A percentile compares a stretch with the other conserved stretches of the same genome.
Conservation (phyloP, 352 stramenopile species). For the Globisporangium acanthophoron region DNA sequence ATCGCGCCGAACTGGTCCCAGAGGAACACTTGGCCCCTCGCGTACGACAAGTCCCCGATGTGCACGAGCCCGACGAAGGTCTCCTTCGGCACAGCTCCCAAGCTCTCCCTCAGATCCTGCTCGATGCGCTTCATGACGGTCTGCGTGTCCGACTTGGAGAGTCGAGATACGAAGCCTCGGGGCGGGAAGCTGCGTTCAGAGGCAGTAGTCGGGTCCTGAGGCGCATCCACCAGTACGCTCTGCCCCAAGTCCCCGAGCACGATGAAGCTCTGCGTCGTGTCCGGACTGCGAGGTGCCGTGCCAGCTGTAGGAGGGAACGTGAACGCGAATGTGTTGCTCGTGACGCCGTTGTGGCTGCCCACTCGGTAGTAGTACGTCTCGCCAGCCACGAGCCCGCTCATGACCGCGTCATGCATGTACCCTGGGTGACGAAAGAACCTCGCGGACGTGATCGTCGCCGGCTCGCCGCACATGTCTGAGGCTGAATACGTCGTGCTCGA, state of each 20-base stretch:
- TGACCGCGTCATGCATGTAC: conserved; percentile 26
- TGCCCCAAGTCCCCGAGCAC: conserved; percentile 29
- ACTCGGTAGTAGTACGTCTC: conserved; percentile 29
- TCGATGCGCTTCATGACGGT: neutral
- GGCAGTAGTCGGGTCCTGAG: neutral
- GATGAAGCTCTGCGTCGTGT: conserved; percentile 17
- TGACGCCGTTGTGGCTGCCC: conserved; percentile 28
- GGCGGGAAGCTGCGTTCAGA: neutral
- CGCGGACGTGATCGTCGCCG: conserved; percentile 12
- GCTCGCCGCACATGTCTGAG: conserved; percentile 22
- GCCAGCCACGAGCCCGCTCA: conserved; percentile 17
- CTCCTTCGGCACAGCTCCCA: neutral
- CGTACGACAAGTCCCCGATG: conserved; percentile 76
- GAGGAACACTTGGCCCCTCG: conserved; percentile 42
- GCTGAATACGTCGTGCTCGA: conserved; percentile 16
- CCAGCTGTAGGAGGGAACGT: conserved; percentile 16
- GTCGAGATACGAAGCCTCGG: neutral
- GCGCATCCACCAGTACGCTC: conserved; percentile 4
- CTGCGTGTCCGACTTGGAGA: neutral
- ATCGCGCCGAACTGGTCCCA: conserved; percentile 83
- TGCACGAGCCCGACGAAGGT: conserved; percentile 35
- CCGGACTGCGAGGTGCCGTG: neutral
- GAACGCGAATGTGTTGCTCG: conserved; percentile 21
- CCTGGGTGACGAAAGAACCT: conserved; percentile 29
- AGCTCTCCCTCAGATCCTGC: neutral